Evolutionary conservation across 176 grass and related monocot species (phyloP).

Genomic region (Cenchrus americanus): DNA sequence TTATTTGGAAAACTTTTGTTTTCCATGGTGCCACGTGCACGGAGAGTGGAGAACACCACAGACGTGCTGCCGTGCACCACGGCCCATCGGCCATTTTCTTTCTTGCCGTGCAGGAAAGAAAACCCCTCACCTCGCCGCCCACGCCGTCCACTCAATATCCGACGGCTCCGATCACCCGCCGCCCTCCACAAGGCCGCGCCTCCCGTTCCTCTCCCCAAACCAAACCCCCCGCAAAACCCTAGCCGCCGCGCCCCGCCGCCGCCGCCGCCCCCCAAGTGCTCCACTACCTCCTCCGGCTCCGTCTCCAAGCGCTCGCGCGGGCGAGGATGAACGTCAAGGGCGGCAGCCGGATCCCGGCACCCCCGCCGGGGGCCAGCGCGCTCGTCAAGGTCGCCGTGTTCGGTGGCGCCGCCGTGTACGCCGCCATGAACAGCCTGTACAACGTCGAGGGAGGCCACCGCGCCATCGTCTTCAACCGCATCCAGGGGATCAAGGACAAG

Average conservation of each 20-base stretch:
- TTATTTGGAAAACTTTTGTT: no score
- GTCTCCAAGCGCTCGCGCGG: background rate
- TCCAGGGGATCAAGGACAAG: slow-evolving; percentile 81
- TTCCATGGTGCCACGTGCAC: no score
- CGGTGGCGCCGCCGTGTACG: slow-evolving; percentile 73
- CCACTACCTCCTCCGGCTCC: background rate
- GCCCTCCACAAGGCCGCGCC: background rate
- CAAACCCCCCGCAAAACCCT: slow-evolving; percentile 43
- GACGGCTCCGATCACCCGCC: background rate
- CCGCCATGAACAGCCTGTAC: slow-evolving; percentile 72
- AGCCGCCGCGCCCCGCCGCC: slow-evolving; percentile 15
- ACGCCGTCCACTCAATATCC: background rate
- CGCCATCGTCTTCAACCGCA: slow-evolving; percentile 88
- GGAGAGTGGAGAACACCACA: no score
- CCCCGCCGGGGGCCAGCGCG: slow-evolving; percentile 48
- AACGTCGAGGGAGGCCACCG: slow-evolving; percentile 90
- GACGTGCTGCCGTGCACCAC: no score
- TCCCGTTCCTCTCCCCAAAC: background rate
- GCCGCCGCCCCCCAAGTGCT: no score
- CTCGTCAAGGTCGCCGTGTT: slow-evolving; percentile 62
- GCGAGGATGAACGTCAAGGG: slow-evolving; percentile 71
- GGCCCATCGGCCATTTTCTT: background rate
- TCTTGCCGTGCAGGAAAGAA: slow-evolving; percentile 53
- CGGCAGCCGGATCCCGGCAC: slow-evolving; percentile 50
- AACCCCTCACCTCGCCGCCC: background rate